Conservation (phyloP, 305 asterid genomes). For the Solanum hybrid region DNA sequence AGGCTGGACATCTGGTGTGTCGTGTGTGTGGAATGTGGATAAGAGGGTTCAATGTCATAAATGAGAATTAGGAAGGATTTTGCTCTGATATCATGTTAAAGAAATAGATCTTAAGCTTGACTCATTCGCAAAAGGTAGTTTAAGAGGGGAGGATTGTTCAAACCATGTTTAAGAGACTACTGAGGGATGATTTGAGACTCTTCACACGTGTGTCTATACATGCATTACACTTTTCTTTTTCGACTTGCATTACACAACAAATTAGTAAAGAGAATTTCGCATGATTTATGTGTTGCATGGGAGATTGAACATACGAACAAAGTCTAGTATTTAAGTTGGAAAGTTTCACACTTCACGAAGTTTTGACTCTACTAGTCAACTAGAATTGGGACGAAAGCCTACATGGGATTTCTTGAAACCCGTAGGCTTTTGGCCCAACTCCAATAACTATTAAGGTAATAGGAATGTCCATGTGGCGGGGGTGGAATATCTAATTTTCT, state of each 20-base stretch:
- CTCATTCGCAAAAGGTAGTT: background rate
- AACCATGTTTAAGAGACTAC: background rate
- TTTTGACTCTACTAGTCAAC: background rate
- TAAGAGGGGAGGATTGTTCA: background rate
- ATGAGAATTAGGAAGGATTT: background rate
- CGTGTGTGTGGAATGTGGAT: too few species aligned
- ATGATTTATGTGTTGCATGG: background rate
- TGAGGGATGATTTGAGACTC: background rate
- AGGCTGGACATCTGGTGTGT: background rate
- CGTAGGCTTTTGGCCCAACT: background rate
- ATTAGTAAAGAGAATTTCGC: background rate
- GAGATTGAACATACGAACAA: background rate
- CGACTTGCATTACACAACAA: background rate
- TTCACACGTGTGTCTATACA: background rate
- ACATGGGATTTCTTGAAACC: background rate
- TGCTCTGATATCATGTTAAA: background rate
- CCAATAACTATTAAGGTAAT: background rate
- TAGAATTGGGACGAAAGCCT: background rate
- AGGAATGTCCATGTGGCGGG: background rate
- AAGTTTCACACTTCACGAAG: background rate
- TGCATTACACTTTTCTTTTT: background rate
- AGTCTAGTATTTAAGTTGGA: background rate
- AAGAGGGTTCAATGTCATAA: background rate
- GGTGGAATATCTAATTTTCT: too few species aligned
- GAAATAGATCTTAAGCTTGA: background rate